Conservation (phyloP, 108 stramenopile genomes). For the Fragilariopsis cylindrus region DNA sequence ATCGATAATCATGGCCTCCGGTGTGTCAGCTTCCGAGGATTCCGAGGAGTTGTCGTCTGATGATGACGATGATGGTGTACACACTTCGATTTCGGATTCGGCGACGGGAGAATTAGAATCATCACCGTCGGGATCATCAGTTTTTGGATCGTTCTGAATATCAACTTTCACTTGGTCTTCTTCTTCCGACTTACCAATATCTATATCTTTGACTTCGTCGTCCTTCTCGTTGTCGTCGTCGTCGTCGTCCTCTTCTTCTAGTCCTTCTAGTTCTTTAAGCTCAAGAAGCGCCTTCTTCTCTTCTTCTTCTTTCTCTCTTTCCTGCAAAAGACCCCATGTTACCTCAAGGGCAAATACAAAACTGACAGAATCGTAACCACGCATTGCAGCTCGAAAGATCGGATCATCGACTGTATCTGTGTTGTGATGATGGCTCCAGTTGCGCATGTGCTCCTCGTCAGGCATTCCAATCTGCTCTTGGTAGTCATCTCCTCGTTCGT, state of each 20-base stretch:
- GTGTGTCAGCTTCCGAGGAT: background rate
- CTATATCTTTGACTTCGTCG: constrained; percentile 7
- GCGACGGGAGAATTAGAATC: background rate
- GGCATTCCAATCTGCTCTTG: constrained; percentile 94
- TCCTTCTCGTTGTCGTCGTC: constrained; percentile 14
- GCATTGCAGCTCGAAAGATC: constrained; percentile 89
- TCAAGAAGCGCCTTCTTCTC: constrained; percentile 69
- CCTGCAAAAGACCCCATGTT: constrained; percentile 89
- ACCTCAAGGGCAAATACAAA: constrained; percentile 96
- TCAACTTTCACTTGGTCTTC: background rate
- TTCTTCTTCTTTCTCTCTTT: constrained; percentile 88
- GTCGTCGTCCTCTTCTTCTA: constrained; percentile 21
- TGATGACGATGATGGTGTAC: background rate
- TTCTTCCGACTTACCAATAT: background rate
- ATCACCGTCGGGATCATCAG: background rate
- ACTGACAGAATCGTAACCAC: constrained; percentile 82
- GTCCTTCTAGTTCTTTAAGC: constrained; percentile 46
- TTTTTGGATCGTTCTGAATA: too few species aligned
- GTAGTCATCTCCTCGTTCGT: constrained; percentile 86
- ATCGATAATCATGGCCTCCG: background rate
- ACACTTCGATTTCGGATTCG: background rate
- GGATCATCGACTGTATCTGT: constrained; percentile 94
- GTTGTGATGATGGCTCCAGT: constrained; percentile 92
- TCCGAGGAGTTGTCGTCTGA: background rate
- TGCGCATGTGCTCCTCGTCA: constrained; percentile 93